A percentile compares a stretch with the other conserved stretches of the same genome.
Conservation (phyloP, 164 flowering plant genomes). For the Kalanchoe fedtschenkoi region DNA sequence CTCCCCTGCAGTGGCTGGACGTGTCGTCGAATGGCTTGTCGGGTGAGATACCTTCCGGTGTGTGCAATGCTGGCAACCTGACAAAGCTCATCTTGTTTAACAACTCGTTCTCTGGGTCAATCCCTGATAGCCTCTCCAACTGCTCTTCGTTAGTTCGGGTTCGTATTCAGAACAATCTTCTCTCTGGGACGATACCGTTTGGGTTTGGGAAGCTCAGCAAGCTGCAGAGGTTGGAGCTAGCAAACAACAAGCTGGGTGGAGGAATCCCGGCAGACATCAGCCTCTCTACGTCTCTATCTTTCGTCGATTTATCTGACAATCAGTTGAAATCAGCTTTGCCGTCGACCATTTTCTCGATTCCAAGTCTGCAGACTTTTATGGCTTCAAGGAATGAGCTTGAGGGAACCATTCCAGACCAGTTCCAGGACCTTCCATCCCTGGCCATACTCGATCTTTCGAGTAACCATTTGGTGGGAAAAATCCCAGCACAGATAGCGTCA, state of each 20-base stretch:
- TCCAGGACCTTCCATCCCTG: constrained; percentile 39
- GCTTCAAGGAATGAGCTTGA: constrained; percentile 31
- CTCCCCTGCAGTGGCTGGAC: constrained; percentile 29
- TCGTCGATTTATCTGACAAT: constrained; percentile 30
- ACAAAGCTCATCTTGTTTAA: constrained; percentile 37
- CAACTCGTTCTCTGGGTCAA: constrained; percentile 25
- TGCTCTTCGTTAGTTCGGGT: constrained; percentile 33
- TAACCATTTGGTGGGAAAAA: constrained; percentile 45
- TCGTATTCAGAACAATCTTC: constrained; percentile 21
- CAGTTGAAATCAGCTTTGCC: constrained; percentile 22
- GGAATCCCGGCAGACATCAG: constrained; percentile 20
- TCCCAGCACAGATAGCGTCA: constrained; percentile 40
- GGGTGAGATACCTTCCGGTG: constrained; percentile 28
- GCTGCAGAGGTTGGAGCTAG: constrained; percentile 25
- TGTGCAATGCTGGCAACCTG: constrained; percentile 27
- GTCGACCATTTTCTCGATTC: constrained; percentile 27
- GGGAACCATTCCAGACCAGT: constrained; percentile 36
- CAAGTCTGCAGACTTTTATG: constrained; percentile 34
- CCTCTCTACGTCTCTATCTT: constrained; percentile 27
- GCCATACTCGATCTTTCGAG: constrained; percentile 34
- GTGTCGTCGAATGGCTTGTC: constrained; percentile 27
- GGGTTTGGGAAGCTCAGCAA: constrained; percentile 19
- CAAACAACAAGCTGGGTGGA: constrained; percentile 29
- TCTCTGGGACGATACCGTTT: constrained; percentile 25
- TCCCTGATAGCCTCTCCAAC: constrained; percentile 18